phyloP scores from a whole-genome alignment of 2,329 filamentous ascomycete species.

The Curvularia sp. region DNA sequence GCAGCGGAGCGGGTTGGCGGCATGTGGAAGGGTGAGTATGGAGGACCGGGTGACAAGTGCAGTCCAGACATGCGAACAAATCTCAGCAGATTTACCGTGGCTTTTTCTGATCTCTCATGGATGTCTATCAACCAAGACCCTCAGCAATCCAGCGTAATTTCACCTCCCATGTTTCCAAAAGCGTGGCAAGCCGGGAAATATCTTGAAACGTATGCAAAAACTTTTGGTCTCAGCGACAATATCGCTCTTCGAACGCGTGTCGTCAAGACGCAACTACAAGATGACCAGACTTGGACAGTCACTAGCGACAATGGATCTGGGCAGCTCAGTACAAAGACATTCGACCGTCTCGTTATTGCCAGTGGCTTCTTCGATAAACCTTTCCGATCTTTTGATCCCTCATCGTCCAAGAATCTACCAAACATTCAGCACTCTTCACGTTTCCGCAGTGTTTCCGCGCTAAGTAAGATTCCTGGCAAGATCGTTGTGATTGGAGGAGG shows the following conservation, averaged over 20 bases:
- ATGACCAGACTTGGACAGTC: slow-evolving; percentile 30
- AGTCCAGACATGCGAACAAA: slow-evolving; percentile 69
- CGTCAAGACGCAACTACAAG: slow-evolving; percentile 30
- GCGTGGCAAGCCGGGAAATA: slow-evolving; percentile 81
- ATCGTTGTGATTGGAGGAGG: slow-evolving; percentile 80
- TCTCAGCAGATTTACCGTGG: slow-evolving; percentile 76
- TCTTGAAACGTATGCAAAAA: slow-evolving; percentile 67
- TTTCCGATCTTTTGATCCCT: slow-evolving; percentile 23
- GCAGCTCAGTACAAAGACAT: slow-evolving; percentile 47
- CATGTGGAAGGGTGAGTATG: slow-evolving; percentile 69
- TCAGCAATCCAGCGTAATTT: slow-evolving; percentile 14
- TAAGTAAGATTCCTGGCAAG: slow-evolving; percentile 55
- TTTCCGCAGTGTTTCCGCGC: slow-evolving; percentile 33
- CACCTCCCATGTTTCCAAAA: slow-evolving; percentile 70
- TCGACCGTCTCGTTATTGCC: slow-evolving; percentile 75
- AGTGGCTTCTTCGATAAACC: slow-evolving; percentile 73
- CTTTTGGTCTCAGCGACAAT: slow-evolving; percentile 62
- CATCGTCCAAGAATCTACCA: slow-evolving; percentile 2
- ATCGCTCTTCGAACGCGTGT: slow-evolving; percentile 58
- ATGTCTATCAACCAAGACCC: slow-evolving; percentile 54
- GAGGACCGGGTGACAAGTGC: slow-evolving; percentile 64
- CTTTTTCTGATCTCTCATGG: slow-evolving; percentile 72
- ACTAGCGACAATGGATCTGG: slow-evolving; percentile 23
- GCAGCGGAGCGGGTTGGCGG: slow-evolving; percentile 71
- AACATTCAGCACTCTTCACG: slow-evolving; percentile 40